Evolutionary conservation across 2,329 filamentous ascomycete species (phyloP).

Genomic region (Phoma sp.): DNA sequence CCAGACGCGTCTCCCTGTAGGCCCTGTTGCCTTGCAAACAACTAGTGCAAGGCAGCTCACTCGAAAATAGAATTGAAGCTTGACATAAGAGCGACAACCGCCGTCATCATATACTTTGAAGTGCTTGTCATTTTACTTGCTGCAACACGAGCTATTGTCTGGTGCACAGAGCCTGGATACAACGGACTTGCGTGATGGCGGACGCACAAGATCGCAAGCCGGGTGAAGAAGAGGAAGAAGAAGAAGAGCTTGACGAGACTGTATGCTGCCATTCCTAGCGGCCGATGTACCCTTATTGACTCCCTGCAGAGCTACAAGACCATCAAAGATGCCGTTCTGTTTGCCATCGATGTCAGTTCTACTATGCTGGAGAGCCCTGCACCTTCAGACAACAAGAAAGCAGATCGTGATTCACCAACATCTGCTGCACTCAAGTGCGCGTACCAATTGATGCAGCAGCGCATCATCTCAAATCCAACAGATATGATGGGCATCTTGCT

Average conservation of each 20-base stretch:
- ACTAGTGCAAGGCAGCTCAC: slow-evolving; percentile 9
- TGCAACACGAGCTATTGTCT: background rate
- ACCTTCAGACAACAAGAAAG: slow-evolving; percentile 69
- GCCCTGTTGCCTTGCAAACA: slow-evolving; percentile 30
- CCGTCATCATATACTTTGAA: background rate
- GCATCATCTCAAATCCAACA: slow-evolving; percentile 93
- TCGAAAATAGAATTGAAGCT: background rate
- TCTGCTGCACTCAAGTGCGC: slow-evolving; percentile 91
- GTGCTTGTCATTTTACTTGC: background rate
- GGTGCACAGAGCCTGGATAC: background rate
- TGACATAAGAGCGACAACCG: background rate
- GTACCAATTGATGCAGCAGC: slow-evolving; percentile 94
- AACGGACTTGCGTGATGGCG: slow-evolving; percentile 31
- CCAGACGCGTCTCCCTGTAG: slow-evolving; percentile 27
- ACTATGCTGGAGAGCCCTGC: slow-evolving; percentile 80
- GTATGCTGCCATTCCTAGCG: slow-evolving; percentile 49
- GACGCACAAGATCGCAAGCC: slow-evolving; percentile 37
- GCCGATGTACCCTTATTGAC: slow-evolving; percentile 17
- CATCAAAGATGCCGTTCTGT: slow-evolving; percentile 96
- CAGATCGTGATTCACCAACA: slow-evolving; percentile 76
- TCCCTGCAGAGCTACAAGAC: slow-evolving; percentile 74
- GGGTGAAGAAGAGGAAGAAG: slow-evolving; percentile 68
- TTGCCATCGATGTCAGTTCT: slow-evolving; percentile 88
- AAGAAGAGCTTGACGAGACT: slow-evolving; percentile 70
- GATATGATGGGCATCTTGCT: slow-evolving; percentile 97